Base-by-base conservation (phyloP, 2,329 filamentous ascomycete species). In the Onygena corvina region DNA sequence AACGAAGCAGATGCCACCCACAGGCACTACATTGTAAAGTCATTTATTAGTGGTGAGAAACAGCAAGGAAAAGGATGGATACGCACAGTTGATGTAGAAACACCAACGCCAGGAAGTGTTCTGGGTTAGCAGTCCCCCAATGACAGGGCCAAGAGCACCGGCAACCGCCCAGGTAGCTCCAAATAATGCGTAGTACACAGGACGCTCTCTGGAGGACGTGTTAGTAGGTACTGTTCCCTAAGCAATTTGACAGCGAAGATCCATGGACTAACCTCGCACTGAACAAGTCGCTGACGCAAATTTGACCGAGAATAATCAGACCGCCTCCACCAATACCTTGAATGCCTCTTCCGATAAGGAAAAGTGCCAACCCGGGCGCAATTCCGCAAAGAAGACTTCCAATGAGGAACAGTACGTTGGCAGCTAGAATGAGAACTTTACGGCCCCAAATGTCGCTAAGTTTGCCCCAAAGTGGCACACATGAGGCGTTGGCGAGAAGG, bases 391-490 rank as follows among this genome's bases (percentile, higher is more conserved):
- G 67, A 48, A 82, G 62, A 34, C 76, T 80, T 23, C 77, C 79
- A 11, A 79, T 63, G 49, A 83, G 73, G 65, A 84, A 84, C 20
- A 81, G 64, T 18, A 72, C 63, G 52, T 81, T 80, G 21, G 78
- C 78, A 2, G 74, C 56, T n/a, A 84, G 65, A 23, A 84, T 66
- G 46, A 81, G 73, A 6, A 74, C 74, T 57, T 83, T 84, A 36
- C 81, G 71, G 1, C 81, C 80, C 67, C 76, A 83, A 50, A 84
- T 83, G 55, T 84, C 81, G 36, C 76, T 78, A 18, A 81, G 64
- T 58, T 82, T 81, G 18, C 77, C 75, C 73, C 75, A 78, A 27
- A 72, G 65, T 2, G 73, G 74, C 2, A 71, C 70, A 4, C 71
- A 58, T 18, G 63, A 54, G 36, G 66, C 60, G 52, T 64, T 60